Evolutionary conservation across 2,329 filamentous ascomycete species (phyloP), one percentile per base, ranked within the genome.

Genomic region (Penicillium sp.): DNA sequence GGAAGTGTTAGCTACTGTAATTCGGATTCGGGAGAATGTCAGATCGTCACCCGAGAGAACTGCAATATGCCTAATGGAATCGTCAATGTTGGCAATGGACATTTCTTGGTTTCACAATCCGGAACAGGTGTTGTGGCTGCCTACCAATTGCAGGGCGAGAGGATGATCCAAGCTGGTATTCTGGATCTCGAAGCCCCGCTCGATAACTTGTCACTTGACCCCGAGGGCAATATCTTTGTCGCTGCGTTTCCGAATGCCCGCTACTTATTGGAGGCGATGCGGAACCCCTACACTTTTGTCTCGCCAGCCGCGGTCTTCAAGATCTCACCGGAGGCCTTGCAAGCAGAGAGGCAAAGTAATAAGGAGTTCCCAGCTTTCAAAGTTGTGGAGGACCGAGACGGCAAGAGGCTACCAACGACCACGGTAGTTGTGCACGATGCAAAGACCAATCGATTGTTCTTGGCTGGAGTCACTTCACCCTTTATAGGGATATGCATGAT

Each of bases 171-270:
- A 13, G 21, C 59, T 33, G 43, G 49, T 43, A 62, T 59, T 1
- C 68, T 77, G 45, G 47, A 67, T 37, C 53, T 67, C 8, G 62
- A 66, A 14, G 61, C 69, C 24, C 69, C 71, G 0, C 55, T 76
- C 4, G 74, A 76, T 54, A 76, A 76, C 39, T 52, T 76, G 9
- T 70, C 68, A 1, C 56, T 75, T n/a, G 74, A 77, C 54, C 58
- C 56, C 3, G 66, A 74, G 22, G 74, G 74, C 1, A 68, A 74
- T 33, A 66, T 77, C 35, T 68, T 68, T 54, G 72, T 63, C 3
- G 72, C 72, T 3, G 67, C 62, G 3, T 56, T 77, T 44, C 73
- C 75, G 0, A 65, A 72, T 43, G 6, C 54, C 1, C 43, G 66
- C 6, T 60, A 62, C 22, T 60, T 68, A 21, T 3, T 63, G 9